Percentiles rank a stretch among this genome's conserved stretches.
Conservation (phyloP, 2,329 filamentous ascomycete species). For the Clarireedia sp. region DNA sequence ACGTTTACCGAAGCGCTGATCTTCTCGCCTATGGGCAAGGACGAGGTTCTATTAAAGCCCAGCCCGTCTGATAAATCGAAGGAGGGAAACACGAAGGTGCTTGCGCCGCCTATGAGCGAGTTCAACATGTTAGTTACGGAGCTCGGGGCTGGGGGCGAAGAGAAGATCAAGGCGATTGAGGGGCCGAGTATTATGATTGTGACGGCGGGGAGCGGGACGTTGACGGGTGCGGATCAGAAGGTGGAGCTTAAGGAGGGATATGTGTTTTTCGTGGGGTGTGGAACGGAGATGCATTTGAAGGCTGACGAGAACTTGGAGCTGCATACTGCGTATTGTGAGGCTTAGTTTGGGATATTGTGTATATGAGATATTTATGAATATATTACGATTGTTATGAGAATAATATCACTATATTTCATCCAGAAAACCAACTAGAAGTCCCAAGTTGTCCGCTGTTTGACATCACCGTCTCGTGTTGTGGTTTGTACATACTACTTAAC, state of each 20-base stretch:
- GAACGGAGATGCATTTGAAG: constrained; percentile 18
- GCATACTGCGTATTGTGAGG: constrained; percentile 19
- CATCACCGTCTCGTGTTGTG: too few species aligned
- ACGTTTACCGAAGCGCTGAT: constrained; percentile 55
- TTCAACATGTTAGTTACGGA: constrained; percentile 60
- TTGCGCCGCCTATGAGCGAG: constrained; percentile 61
- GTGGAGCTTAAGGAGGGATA: constrained; percentile 52
- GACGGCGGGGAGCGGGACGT: constrained; percentile 51
- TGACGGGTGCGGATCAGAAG: constrained; percentile 47
- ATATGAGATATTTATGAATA: background rate
- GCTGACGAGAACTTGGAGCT: constrained; percentile 16
- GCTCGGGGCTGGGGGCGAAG: constrained; percentile 48
- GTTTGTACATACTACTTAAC: too few species aligned
- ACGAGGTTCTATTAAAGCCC: constrained; percentile 48
- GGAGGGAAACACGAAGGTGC: constrained; percentile 54
- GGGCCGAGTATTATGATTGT: constrained; percentile 59
- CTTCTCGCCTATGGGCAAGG: constrained; percentile 51
- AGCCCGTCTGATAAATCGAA: constrained; percentile 42
- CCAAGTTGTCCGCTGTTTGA: too few species aligned
- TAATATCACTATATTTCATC: too few species aligned
- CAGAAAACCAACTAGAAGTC: background rate
- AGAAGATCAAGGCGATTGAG: constrained; percentile 45
- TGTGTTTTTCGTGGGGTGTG: constrained; percentile 53
- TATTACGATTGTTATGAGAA: background rate
- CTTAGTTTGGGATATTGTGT: background rate